Evolutionary conservation across 108 stramenopile genomes (phyloP), one percentile per base, ranked within the genome.

Genomic region (Nitzschia sp.): DNA sequence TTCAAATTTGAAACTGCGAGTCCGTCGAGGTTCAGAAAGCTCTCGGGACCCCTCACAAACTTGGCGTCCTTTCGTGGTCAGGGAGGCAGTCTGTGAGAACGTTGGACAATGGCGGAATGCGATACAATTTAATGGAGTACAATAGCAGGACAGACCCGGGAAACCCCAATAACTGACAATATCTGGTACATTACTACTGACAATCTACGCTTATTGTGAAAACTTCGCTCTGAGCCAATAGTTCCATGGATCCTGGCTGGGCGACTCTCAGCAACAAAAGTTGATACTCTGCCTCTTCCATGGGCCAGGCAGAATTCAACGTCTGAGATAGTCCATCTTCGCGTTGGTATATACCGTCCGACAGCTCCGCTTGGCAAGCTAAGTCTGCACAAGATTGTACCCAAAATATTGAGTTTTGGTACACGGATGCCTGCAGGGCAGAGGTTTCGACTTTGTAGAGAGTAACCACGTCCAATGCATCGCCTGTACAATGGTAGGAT

Each of bases 381-480:
- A n/a, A 22, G 0, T 20, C 24, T 11, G 11, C 12, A 39, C 61
- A 62, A 21, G 21, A n/a, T 19, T 37, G 61, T 0, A 62, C 40
- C 61, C 61, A 62, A 62, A 62, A 43, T n/a, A 62, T 9, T 9
- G 61, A 41, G 24, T 44, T 46, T 19, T 42, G 61, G 20, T 19
- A 44, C 22, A 37, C 61, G 0, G 41, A 20, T 17, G 42, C 10
- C 11, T 9, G 8, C 5, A 37, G 38, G 7, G 8, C 57, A 34
- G 29, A 34, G 29, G 29, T 34, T 58, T 39, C 15, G 8, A 25
- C n/a, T 1, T 24, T 6, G 43, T 44, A 62, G 12, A 62, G 22
- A 15, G 42, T 42, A 8, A 62, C 8, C 3, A 62, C 41, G 21
- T 62, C 61, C 8, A 21, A 22, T 10, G 8, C 43, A 25, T 19